Base-by-base conservation (phyloP, 768 basidiomycete genomes). In the Chalciporus chontae region DNA sequence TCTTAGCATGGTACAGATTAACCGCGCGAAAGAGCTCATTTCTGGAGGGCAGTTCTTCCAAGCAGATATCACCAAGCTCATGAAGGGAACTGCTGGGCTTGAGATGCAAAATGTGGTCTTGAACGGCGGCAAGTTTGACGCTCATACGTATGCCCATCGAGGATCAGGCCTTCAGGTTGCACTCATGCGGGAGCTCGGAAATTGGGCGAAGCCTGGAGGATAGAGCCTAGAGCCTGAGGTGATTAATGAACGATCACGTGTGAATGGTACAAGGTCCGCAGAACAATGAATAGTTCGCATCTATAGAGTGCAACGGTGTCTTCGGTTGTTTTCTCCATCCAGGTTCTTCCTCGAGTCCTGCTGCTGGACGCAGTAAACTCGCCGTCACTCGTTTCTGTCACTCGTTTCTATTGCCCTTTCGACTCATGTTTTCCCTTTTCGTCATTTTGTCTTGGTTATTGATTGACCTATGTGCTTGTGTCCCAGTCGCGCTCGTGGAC, bases 351-450 rank as follows among this genome's bases (percentile, higher is more conserved):
- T 50, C 29, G 36, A 19, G 48, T 27, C 39, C 34, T 52, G 37
- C 24, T 32, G 59, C 59, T 55, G n/a, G 57, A 54, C 53, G 57
- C 48, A n/a, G 41, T 24, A 45, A 45, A 19, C 56, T 34, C 34
- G 24, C 43, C 39, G 29, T 45, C 63, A 1, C 40, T 64, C 61
- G 1, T 60, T 65, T 48, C 36, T 5, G 18, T 42, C 45, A 26
- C 17, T 24, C 29, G 11, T 29, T 40, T 21, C 44, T 24, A 9
- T 17, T 24, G 24, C 10, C 45, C 26, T 2, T 42, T 55, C 21
- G 21, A 21, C 44, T 63, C 55, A 65, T 65, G 64, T 15, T 53
- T 17, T 3, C 41, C 43, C 9, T 45, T 39, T 40, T 57, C 52
- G 41, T 52, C 21, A 24, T 59, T 10, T 14, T 65, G 14, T 41